These are phyloP conservation scores for Kluyveromyces aestuarii DNA, from an alignment of 805 yeast species.

Conservation along the genomic window DNA sequence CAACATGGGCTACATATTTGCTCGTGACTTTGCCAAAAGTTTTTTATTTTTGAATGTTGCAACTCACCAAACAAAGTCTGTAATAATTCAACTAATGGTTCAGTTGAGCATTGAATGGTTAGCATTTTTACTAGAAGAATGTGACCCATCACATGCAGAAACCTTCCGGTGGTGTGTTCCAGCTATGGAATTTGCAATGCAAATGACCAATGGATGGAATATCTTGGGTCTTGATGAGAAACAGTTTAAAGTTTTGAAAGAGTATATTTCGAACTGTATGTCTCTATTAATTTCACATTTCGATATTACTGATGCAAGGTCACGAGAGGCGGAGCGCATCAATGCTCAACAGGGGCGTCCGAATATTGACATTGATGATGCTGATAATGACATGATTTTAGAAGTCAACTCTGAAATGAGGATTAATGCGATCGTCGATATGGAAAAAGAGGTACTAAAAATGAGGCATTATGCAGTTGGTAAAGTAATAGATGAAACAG, in stretches of 20 bases:
- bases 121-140: conserved; percentile 85
- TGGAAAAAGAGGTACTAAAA: conserved; percentile 44
- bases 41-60: conserved; percentile 58
- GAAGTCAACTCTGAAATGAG: conserved; percentile 58
- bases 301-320: conserved; percentile 96
- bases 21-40: conserved; percentile 73
- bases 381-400: conserved; percentile 46
- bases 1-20: conserved; percentile 64
- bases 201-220: conserved; percentile 83
- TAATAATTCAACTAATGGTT: conserved; percentile 62
- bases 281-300: conserved; percentile 88
- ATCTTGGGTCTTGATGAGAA: conserved; percentile 71
- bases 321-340: conserved; percentile 49
- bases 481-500: conserved; percentile 79
- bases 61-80: conserved; percentile 44
- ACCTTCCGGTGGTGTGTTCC: conserved; percentile 95
- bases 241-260: conserved; percentile 61
- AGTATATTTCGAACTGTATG: conserved; percentile 90
- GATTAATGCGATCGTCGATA: conserved; percentile 49
- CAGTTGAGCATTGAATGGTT: conserved; percentile 84
- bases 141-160: conserved; percentile 82
- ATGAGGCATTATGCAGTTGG: conserved; percentile 52
- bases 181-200: conserved; percentile 94
- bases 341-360: conserved; percentile 24
- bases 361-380: conserved; percentile 30